phyloP scores from a whole-genome alignment of 768 basidiomycete species.

The Boletus sp. region DNA sequence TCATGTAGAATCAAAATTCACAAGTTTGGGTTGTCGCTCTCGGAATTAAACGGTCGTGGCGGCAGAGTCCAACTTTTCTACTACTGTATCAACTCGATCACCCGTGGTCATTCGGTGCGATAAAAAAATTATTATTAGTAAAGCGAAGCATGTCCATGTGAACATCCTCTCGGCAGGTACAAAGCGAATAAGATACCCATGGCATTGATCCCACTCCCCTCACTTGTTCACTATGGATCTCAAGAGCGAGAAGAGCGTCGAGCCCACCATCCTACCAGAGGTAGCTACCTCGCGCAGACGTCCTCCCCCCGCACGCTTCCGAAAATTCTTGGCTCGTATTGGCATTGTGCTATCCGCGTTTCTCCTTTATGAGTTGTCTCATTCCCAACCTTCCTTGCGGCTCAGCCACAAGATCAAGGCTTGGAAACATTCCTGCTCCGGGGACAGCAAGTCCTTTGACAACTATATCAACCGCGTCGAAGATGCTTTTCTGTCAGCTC shows the following conservation, averaged over 20 bases:
- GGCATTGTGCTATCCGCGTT: constrained; percentile 6
- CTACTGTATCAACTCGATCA: no score
- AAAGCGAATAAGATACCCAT: neutral
- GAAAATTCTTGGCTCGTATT: constrained; percentile 3
- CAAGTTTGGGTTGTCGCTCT: no score
- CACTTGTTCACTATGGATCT: constrained; percentile 12
- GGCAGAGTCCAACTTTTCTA: no score
- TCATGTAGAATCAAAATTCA: neutral
- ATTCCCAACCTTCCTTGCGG: neutral
- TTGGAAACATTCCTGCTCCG: constrained; percentile 11
- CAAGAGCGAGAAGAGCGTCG: constrained; percentile 12
- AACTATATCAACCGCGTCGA: constrained; percentile 25
- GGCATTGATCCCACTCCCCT: neutral
- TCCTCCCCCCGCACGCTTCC: neutral
- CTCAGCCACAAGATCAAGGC: constrained; percentile 1
- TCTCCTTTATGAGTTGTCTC: constrained; percentile 10
- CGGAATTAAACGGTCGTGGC: no score
- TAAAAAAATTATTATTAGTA: neutral
- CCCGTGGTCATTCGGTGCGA: no score
- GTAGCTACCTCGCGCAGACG: constrained; percentile 1
- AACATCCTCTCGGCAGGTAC: neutral
- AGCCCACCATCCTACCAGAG: constrained; percentile 9
- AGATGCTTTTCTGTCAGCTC: constrained; percentile 36
- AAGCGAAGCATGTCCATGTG: constrained; percentile 9
- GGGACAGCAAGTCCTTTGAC: constrained; percentile 5